Conservation (phyloP, 257 asterid species). For the Solanum chaucha region DNA sequence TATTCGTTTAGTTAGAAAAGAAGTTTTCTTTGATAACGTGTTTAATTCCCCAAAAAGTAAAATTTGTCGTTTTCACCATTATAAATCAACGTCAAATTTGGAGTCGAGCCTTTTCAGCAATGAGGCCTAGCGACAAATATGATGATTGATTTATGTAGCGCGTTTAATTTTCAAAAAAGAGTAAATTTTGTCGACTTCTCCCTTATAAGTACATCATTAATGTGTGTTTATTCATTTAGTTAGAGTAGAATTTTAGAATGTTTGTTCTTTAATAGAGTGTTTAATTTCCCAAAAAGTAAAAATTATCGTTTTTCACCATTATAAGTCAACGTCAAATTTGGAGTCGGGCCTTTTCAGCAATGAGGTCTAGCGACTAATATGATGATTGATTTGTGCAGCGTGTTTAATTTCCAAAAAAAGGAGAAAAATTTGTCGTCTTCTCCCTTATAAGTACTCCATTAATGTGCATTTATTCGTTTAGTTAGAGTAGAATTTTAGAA, state of each 20-base stretch:
- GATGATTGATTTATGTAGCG: too few relatives aligned
- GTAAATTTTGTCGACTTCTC: too few relatives aligned
- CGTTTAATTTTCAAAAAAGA: too few relatives aligned
- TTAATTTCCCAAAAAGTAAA: too few relatives aligned
- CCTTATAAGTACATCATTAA: too few relatives aligned
- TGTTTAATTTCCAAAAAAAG: too few relatives aligned
- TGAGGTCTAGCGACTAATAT: background rate
- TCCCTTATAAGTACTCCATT: background rate
- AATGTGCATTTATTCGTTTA: background rate
- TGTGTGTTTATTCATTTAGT: too few relatives aligned
- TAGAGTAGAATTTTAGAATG: too few relatives aligned
- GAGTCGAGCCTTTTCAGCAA: too few relatives aligned
- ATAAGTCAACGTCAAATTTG: background rate
- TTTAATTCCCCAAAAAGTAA: background rate
- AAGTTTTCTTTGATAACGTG: background rate
- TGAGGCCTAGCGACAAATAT: too few relatives aligned
- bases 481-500: background rate
- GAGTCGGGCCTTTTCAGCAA: background rate
- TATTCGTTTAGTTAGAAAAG: background rate
- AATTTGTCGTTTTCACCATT: background rate
- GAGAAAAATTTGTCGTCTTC: background rate
- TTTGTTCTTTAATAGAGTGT: background rate
- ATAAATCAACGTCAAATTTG: background rate
- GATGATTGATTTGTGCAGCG: too few relatives aligned
- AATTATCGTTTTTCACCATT: too few relatives aligned